A percentile compares a stretch with the other conserved stretches of the same genome.
Conservation (phyloP, 495 filamentous ascomycete genomes). For the Glonium stellatum region DNA sequence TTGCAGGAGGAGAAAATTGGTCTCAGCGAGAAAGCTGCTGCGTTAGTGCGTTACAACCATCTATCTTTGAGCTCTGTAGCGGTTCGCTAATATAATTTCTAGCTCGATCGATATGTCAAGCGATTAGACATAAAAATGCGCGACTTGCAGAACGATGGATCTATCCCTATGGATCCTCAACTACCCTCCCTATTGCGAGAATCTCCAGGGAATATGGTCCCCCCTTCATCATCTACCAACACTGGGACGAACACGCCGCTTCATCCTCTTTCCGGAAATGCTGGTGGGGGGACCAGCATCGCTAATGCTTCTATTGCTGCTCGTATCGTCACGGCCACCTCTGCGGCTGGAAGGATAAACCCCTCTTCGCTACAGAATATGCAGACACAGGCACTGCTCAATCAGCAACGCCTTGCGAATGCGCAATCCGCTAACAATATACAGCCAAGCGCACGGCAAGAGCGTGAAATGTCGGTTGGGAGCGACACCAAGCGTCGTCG, state of each 20-base stretch:
- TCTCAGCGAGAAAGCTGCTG: slow-evolving; percentile 68
- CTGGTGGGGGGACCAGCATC: slow-evolving; percentile 27
- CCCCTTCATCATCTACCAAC: slow-evolving; percentile 41
- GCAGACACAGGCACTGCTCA: slow-evolving; percentile 23
- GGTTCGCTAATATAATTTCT: background rate
- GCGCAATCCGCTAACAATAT: slow-evolving; percentile 11
- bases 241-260: slow-evolving; percentile 44
- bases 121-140: slow-evolving; percentile 82
- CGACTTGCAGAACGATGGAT: slow-evolving; percentile 68
- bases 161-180: slow-evolving; percentile 69
- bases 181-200: slow-evolving; percentile 68
- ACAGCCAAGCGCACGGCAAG: slow-evolving; percentile 19
- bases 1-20: slow-evolving; percentile 83
- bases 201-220: slow-evolving; percentile 52
- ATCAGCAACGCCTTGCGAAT: slow-evolving; percentile 20
- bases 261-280: slow-evolving; percentile 36
- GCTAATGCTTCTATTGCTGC: slow-evolving; percentile 35
- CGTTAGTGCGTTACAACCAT: slow-evolving; percentile 42
- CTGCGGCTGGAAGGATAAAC: slow-evolving; percentile 15
- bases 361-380: slow-evolving; percentile 17
- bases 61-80: background rate
- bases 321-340: slow-evolving; percentile 31
- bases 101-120: slow-evolving; percentile 81
- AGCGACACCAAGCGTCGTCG: slow-evolving; percentile 67
- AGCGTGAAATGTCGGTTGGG: slow-evolving; percentile 72